Percentiles rank a stretch among this genome's conserved stretches.
phyloP scores from a whole-genome alignment of 805 yeast genomes.

The Hanseniaspora opuntiae region DNA sequence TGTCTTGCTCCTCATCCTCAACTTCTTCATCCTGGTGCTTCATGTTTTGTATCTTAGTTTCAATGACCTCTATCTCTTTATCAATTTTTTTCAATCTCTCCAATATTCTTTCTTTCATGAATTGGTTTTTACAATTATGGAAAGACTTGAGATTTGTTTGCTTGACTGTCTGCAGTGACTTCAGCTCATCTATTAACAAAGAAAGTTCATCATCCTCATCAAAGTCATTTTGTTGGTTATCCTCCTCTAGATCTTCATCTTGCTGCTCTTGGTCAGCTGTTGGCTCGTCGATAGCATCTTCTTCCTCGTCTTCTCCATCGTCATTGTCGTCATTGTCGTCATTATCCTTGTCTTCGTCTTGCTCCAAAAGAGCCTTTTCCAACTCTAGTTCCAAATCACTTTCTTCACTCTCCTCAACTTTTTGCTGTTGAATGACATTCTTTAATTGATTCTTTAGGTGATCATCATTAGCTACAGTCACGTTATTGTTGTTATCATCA shows the following conservation, averaged over 20 bases:
- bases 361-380: conserved; percentile 23
- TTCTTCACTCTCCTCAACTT: conserved; percentile 17
- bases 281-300: conserved; percentile 6
- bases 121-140: conserved; percentile 11
- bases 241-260: conserved; percentile 28
- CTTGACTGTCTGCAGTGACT: conserved; percentile 5
- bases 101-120: conserved; percentile 11
- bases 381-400: conserved; percentile 18
- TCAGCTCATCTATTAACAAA: conserved; percentile 15
- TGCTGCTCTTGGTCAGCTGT: conserved; percentile 26
- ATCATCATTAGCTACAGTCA: conserved; percentile 14
- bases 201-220: conserved; percentile 25
- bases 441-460: conserved; percentile 20
- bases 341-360: conserved; percentile 18
- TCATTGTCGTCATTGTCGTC: conserved; percentile 24
- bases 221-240: conserved; percentile 28
- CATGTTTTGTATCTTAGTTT: conserved; percentile 1
- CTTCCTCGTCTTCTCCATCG: conserved; percentile 21
- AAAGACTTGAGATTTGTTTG: conserved; percentile 11
- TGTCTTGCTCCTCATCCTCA: not conserved
- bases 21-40: not conserved
- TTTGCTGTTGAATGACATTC: conserved; percentile 12
- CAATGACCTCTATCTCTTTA: conserved; percentile 9
- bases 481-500: not conserved
- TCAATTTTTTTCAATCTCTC: conserved; percentile 11